Evolutionary conservation across 768 basidiomycete genomes (phyloP).

Genomic region (Auricularia heimuer): DNA sequence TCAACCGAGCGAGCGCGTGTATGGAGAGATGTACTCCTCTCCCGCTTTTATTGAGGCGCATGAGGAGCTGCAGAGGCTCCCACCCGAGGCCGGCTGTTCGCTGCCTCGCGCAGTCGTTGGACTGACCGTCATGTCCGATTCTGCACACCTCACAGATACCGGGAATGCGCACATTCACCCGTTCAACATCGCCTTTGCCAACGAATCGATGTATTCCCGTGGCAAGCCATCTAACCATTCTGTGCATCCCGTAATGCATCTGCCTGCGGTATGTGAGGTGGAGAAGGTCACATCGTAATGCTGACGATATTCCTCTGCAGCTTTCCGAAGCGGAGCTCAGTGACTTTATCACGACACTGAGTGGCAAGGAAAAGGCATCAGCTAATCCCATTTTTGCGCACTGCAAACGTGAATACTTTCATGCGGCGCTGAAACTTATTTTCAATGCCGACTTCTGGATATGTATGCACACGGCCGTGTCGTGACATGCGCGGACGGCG

Average conservation of each 20-base stretch:
- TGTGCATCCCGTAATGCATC: constrained; percentile 9
- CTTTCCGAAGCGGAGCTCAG: constrained; percentile 2
- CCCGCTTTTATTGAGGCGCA: background rate
- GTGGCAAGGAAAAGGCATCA: background rate
- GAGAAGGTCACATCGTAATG: too few species aligned
- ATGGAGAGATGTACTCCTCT: background rate
- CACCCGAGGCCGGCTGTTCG: background rate
- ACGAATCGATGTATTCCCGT: constrained; percentile 8
- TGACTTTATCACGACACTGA: constrained; percentile 7
- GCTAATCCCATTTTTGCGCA: constrained; percentile 7
- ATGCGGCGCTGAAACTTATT: constrained; percentile 13
- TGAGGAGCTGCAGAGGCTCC: background rate
- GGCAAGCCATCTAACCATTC: constrained; percentile 8
- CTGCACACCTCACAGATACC: background rate
- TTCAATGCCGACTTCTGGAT: constrained; percentile 13
- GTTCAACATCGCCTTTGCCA: constrained; percentile 8
- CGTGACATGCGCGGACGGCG: constrained; percentile 15
- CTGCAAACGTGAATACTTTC: constrained; percentile 17
- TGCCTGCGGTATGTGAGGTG: too few species aligned
- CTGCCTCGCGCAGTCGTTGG: background rate
- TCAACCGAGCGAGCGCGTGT: background rate
- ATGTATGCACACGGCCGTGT: constrained; percentile 16
- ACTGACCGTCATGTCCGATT: background rate
- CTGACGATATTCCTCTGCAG: background rate
- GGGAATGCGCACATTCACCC: constrained; percentile 3